Evolutionary conservation across 2,329 filamentous ascomycete genomes (phyloP).

Genomic region (Phyllosticta citribraziliensis): DNA sequence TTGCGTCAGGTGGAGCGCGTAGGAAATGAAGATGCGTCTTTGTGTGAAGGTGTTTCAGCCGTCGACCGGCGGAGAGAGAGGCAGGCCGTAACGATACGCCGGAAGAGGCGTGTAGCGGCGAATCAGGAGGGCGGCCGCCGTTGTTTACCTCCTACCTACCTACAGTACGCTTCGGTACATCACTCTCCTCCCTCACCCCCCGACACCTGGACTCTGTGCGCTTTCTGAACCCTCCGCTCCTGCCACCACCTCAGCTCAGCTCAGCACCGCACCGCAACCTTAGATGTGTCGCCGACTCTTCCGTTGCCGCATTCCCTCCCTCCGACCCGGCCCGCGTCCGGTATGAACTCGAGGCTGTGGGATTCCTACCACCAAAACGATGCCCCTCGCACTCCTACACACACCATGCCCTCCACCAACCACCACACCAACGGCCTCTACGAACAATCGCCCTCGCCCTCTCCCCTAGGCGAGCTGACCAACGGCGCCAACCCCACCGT

Average conservation of each 20-base stretch:
- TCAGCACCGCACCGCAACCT: no score
- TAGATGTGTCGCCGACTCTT: slow-evolving; percentile 9
- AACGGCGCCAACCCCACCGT: neutral
- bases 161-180: no score
- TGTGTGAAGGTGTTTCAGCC: neutral
- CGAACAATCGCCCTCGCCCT: slow-evolving; percentile 1
- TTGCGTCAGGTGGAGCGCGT: neutral
- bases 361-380: slow-evolving; percentile 3
- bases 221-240: slow-evolving; percentile 2
- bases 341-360: slow-evolving; percentile 8
- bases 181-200: neutral
- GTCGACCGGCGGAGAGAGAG: neutral
- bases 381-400: slow-evolving; percentile 3
- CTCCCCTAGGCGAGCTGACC: slow-evolving; percentile 4
- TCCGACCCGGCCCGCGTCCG: slow-evolving; percentile 7
- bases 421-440: slow-evolving; percentile 6
- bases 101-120: neutral
- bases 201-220: neutral
- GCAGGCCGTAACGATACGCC: neutral
- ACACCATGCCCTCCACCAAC: slow-evolving; percentile 8
- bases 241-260: no score
- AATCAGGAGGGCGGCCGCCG: neutral
- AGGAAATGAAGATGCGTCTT: neutral
- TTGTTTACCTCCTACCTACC: neutral
- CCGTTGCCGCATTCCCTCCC: neutral